Conservation (phyloP, 176 grass and related monocot species). For the Otatea glauca region DNA sequence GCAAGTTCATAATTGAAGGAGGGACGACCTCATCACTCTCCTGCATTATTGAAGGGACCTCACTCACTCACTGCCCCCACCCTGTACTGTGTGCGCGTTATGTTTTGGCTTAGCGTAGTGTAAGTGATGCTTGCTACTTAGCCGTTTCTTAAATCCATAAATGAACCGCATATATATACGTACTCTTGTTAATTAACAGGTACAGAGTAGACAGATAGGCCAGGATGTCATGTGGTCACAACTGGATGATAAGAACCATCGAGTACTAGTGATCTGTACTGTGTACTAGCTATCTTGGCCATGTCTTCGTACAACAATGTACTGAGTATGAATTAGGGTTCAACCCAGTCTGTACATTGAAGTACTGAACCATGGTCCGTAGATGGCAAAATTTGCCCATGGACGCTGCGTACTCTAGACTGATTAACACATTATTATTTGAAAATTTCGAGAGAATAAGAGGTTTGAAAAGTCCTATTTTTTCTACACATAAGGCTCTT, state of each 20-base stretch:
- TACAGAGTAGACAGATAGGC: background rate
- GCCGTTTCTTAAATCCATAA: background rate
- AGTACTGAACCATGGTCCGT: too few relatives aligned
- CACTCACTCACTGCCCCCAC: background rate
- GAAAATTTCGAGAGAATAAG: too few relatives aligned
- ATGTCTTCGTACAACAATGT: background rate
- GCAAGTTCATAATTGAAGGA: background rate
- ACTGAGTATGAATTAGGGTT: background rate
- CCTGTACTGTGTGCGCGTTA: background rate
- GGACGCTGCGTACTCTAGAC: too few relatives aligned
- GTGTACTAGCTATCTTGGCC: background rate
- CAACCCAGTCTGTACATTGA: background rate
- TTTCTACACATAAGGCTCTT: too few relatives aligned
- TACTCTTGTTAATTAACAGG: background rate
- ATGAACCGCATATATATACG: slow-evolving; percentile 16
- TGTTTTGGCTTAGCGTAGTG: background rate
- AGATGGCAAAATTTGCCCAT: too few relatives aligned
- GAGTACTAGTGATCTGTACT: background rate
- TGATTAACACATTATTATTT: too few relatives aligned
- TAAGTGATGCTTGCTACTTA: background rate
- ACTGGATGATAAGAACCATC: background rate
- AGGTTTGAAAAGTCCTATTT: too few relatives aligned
- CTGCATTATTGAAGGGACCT: slow-evolving; percentile 39
- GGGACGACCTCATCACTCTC: background rate
- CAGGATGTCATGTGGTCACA: slow-evolving; percentile 19